Base-by-base conservation (phyloP, 306 rosid genomes). In the Ormosia semicastrata region DNA sequence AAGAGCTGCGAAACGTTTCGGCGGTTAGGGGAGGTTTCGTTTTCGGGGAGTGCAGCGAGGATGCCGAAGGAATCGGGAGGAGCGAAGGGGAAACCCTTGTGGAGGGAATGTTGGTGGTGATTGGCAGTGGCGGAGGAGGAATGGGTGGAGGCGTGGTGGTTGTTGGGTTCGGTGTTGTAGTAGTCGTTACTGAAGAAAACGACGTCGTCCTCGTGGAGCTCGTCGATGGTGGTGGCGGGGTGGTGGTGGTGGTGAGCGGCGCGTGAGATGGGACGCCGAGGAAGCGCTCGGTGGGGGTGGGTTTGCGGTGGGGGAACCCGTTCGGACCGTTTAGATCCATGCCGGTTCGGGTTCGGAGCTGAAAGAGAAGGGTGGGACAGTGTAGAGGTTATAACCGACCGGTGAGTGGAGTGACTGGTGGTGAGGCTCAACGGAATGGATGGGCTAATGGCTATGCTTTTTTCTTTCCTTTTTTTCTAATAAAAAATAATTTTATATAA, bases 11-110 rank as follows among this genome's bases (percentile, higher is more conserved):
- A 86, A 47, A 52, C 63, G 76, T 71, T 80, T 0, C 86, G 82
- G 3, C 64, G 75, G 30, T 32, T 85, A 8, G 79, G 72, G 5
- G 91, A 59, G 8, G 86, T 57, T 62, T 92, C 90, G 52, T 85
- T 81, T 68, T 89, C 97, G 12, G 98, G 93, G 11, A 90, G 86
- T 10, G 91, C 95, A 32, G 98, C 95, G 64, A 89, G 98, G 87
- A 94, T 89, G n/a, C 97, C 98, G 82, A 89, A 94, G 8, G 88
- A 32, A 58, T 90, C 93, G 1, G 87, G 78, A 2, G 81, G 82
- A 0, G 83, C 56, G 44, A 54, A 77, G 2, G 85, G 70, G 49
- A 86, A 82, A 30, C 77, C 84, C 71, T 86, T 90, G 75, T 54
- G 67, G 60, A 15, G 8, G 54, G 80, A 24, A 24, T 75, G 85